Base-by-base conservation (phyloP, 2,329 filamentous ascomycete species). In the Laburnicola sp. region DNA sequence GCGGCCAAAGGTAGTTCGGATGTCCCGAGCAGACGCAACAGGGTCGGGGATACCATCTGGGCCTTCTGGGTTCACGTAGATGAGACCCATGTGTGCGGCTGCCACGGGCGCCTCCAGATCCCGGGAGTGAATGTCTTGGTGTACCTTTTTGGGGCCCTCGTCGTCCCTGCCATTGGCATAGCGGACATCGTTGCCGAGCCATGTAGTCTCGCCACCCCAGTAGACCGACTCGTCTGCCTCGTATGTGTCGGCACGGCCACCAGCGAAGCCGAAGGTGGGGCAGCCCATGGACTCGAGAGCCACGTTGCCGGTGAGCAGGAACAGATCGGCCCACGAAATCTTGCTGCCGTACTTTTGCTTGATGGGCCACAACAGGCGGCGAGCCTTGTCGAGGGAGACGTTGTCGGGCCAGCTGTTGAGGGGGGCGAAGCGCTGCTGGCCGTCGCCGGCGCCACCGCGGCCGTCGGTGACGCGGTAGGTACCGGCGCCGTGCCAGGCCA, bases 391-490 rank as follows among this genome's bases (percentile, higher is more conserved):
- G 47, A 91, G 81, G 63, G 79, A 85, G 66, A 84, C 86, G 60
- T 91, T 91, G 75, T 91, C 88, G 36, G 88, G 88, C 88, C 88
- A 91, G 78, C 84, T 85, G 81, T 91, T 91, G 69, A 91, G 83
- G 4, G 88, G 88, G 46, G 88, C 87, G 64, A 91, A 91, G 35
- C 88, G 84, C 75, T 91, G 88, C 75, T 91, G 88, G 50, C 86
- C 88, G 65, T 84, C 78, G 47, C 87, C 88, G 64, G 84, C 86
- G 53, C 88, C 88, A 49, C 88, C 88, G 54, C 88, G 87, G 32
- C 88, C 88, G 61, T 91, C 88, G 45, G 79, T 80, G 67, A 87
- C 83, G 64, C 88, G 86, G 76, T 91, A 91, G 44, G 88, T 92
- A 54, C 88, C 88, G 25, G 88, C 83, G 59, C 85, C 85, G 79